Evolutionary conservation across 2,329 filamentous ascomycete genomes (phyloP), one percentile per base, ranked within the genome.

Genomic region (Claviceps digitariae): DNA sequence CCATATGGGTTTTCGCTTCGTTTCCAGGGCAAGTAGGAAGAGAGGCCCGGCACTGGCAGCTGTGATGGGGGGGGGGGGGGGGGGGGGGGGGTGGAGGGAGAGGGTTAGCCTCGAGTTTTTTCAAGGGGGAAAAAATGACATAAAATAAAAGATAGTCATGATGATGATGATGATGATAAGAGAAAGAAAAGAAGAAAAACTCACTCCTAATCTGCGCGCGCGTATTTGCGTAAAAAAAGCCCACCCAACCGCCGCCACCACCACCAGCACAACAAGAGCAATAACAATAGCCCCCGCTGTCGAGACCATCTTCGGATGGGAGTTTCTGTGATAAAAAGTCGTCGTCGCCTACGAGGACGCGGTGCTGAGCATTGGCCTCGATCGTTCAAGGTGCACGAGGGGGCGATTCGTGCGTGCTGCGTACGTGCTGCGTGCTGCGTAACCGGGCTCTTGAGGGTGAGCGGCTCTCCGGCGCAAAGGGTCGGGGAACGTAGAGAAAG

Each of bases 11-110:
- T 65, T 17, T 74, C 69, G 53, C 72, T 67, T 58, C 72, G 70
- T 57, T 72, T 69, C 75, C 90, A 91, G 51, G 87, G 87, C 63
- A 90, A 81, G 68, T 84, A 86, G 52, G 82, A 83, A 36, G 72
- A 72, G 54, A 85, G 69, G 12, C 79, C 76, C 1, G 87, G 87
- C 34, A 84, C 79, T 4, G 87, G 86, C 8, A 91, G 81, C 78
- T 82, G 15, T 52, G 50, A 23, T 38, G 34, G 40, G 48, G 41
- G 8, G 4, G 38, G 5, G 15, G 48, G 40, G 25, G 34, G n/a
- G 40, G 25, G 8, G 23, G 4, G 20, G 38, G 15, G 15, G 15
- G 15, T 3, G 38, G 38, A 8, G 23, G 6, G 3, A 45, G 6
- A 45, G 25, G n/a, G n/a, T n/a, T n/a, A n/a, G n/a, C n/a, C n/a